Evolutionary conservation across 371 early-diverging fungal species (phyloP).

Genomic region (Circinella minor): DNA sequence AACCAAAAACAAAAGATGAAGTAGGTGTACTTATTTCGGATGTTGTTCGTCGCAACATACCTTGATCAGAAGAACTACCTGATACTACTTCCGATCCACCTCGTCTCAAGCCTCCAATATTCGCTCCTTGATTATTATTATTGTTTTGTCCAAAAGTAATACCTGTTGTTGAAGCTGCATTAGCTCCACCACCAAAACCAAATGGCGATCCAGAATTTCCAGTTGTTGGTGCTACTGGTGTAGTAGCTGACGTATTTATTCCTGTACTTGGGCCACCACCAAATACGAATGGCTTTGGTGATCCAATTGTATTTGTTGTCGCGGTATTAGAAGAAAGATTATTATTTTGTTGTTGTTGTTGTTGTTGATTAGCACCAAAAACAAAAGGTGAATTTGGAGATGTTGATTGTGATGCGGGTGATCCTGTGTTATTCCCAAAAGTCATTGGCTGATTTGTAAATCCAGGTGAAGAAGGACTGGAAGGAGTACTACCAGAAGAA

Average conservation of each 20-base stretch:
- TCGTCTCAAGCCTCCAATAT: conserved; percentile 7
- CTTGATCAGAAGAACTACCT: neutral
- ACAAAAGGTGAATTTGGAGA: neutral
- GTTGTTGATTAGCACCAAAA: neutral
- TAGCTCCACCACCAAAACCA: neutral
- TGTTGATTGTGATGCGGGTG: conserved; percentile 1
- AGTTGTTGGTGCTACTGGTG: no score
- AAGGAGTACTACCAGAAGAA: conserved; percentile 7
- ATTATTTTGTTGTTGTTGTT: neutral
- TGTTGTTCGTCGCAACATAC: neutral
- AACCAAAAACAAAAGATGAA: neutral
- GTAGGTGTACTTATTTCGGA: neutral
- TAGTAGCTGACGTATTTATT: no score
- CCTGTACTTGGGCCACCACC: neutral
- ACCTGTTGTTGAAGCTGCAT: neutral
- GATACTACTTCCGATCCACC: neutral
- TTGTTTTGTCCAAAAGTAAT: neutral
- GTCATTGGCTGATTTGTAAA: neutral
- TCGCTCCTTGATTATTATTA: neutral
- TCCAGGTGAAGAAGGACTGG: conserved; percentile 10
- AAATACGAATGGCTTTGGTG: conserved; percentile 1
- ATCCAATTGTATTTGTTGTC: neutral
- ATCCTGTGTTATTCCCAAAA: conserved; percentile 4
- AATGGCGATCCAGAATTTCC: neutral
- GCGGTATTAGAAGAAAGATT: neutral